Conservation (phyloP, 352 stramenopile genomes). For the Bremia lactucae region DNA sequence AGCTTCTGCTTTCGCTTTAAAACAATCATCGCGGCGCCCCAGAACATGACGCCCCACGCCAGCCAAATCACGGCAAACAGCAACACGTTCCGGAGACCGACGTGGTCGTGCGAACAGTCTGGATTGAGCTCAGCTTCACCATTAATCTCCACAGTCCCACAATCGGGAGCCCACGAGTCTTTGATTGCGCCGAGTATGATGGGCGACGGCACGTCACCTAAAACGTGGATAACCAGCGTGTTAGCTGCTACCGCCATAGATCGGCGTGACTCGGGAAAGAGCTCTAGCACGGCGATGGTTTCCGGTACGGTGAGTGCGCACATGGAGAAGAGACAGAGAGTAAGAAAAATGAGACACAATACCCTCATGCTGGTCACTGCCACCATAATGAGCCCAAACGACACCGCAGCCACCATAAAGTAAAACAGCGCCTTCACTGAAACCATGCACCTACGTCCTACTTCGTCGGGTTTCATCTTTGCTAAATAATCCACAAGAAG, state of each 20-base stretch:
- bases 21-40: slow-evolving; percentile 36
- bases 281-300: slow-evolving; percentile 83
- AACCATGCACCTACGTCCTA: slow-evolving; percentile 35
- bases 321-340: slow-evolving; percentile 60
- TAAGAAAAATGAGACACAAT: slow-evolving; percentile 62
- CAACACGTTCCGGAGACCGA: slow-evolving; percentile 56
- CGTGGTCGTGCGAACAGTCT: slow-evolving; percentile 42
- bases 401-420: slow-evolving; percentile 43
- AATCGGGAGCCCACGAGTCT: slow-evolving; percentile 86
- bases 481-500: slow-evolving; percentile 53
- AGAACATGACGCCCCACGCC: slow-evolving; percentile 56
- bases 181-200: slow-evolving; percentile 90
- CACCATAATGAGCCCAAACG: slow-evolving; percentile 55
- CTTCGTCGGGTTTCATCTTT: slow-evolving; percentile 21
- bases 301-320: slow-evolving; percentile 67
- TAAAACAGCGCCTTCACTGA: slow-evolving; percentile 59
- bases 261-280: slow-evolving; percentile 79
- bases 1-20: slow-evolving; percentile 21
- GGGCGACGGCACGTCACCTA: slow-evolving; percentile 91
- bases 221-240: slow-evolving; percentile 85
- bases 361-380: slow-evolving; percentile 34
- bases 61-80: slow-evolving; percentile 72
- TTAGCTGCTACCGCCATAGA: slow-evolving; percentile 87
- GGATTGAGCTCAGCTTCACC: slow-evolving; percentile 52
- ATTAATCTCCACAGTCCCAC: slow-evolving; percentile 59